Conservation (phyloP, 78 protist genomes). For the Monosiga brevicollis region DNA sequence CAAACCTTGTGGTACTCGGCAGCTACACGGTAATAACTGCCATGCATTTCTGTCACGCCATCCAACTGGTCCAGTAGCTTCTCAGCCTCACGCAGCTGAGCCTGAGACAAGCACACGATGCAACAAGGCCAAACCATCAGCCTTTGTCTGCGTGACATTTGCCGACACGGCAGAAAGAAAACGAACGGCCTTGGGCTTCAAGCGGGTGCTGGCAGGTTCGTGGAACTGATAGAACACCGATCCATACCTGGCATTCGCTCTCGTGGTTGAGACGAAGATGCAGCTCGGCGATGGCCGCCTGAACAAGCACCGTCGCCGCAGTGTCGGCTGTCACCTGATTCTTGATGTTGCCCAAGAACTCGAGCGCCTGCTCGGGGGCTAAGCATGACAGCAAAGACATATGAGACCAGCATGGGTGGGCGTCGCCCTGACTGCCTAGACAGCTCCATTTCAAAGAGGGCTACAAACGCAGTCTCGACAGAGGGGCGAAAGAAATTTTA, state of each 20-base stretch:
- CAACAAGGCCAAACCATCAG: neutral
- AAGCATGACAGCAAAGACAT: neutral
- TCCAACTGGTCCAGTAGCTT: neutral
- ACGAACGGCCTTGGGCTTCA: too few species aligned
- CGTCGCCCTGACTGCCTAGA: neutral
- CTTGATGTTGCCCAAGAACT: neutral
- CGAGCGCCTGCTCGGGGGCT: neutral
- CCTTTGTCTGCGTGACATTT: too few species aligned
- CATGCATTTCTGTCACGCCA: neutral
- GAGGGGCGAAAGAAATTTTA: too few species aligned
- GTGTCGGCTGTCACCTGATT: neutral
- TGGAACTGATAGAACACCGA: too few species aligned
- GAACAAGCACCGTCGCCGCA: neutral
- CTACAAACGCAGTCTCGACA: neutral
- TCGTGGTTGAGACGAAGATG: neutral
- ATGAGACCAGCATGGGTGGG: neutral
- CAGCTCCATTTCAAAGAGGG: neutral
- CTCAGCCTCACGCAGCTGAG: neutral
- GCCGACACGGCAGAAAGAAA: too few species aligned
- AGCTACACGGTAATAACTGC: neutral
- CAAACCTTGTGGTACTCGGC: conserved; percentile 4
- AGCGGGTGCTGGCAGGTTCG: too few species aligned
- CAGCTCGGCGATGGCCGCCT: neutral
- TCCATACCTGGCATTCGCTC: neutral
- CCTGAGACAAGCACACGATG: neutral